Evolutionary conservation across 176 grass and related monocot genomes (phyloP), one percentile per base, ranked within the genome.

Genomic region (Saccharum officinarum): DNA sequence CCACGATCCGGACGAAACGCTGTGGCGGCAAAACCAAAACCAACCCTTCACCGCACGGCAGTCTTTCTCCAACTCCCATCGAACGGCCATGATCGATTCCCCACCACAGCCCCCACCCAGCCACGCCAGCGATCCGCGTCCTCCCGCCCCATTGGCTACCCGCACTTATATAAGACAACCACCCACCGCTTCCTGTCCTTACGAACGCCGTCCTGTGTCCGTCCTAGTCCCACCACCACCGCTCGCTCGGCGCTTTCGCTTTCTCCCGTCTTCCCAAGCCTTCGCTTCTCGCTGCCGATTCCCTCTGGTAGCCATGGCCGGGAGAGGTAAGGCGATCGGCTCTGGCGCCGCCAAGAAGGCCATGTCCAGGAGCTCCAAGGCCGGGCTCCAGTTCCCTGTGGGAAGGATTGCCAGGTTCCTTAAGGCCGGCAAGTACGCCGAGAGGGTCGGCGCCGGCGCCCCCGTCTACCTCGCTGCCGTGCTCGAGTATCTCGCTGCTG

Each of bases 401-500:
- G 97, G 97, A 1, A 87, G 97, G 84, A 99, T 99, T 31, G 97
- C 97, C 0, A 61, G 97, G 69, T 99, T 96, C 90, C 79, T 99
- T 44, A 99, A 99, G 94, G 89, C 94, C 60, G 97, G 94, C 39
- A 99, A 99, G 86, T 99, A 99, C 72, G 97, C 97, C 25, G 93
- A 99, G 92, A 80, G 97, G 23, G 97, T 99, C n/a, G 97, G 97
- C 14, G 97, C 92, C 50, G 97, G 97, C 42, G 97, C 97, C 1
- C 97, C 97, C 1, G 97, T 99, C 31, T 99, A 99, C 71, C 93
- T 99, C 18, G 97, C 97, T 14, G 92, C 97, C 23, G 97, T 99
- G 3, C 97, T 99, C 13, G 97, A 99, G 94, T 99, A 99, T 49
- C 92, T 99, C 5, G 92, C 97, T 10, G 97, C 97, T 9, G 97